A percentile compares a stretch with the other conserved stretches of the same genome.
Conservation (phyloP, 192 early-diverging fungal species). For the Gamsiella multidivaricata region DNA sequence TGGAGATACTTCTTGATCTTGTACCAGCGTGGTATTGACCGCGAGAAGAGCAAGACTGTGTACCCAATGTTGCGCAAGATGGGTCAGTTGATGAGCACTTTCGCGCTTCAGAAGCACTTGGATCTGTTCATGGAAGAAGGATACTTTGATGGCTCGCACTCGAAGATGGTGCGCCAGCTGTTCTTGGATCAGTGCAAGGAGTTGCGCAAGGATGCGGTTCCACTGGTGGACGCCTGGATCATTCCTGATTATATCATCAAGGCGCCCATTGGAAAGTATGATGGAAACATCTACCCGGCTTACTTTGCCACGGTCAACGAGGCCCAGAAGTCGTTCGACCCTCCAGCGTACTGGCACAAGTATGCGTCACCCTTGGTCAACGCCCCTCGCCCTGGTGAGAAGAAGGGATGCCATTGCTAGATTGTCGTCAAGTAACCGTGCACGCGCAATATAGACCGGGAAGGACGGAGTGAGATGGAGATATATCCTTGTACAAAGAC, state of each 20-base stretch:
- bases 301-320: slow-evolving; percentile 50
- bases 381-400: slow-evolving; percentile 47
- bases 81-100: slow-evolving; percentile 57
- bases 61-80: slow-evolving; percentile 54
- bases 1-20: slow-evolving; percentile 51
- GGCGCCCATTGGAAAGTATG: slow-evolving; percentile 68
- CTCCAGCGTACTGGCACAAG: slow-evolving; percentile 54
- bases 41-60: slow-evolving; percentile 43
- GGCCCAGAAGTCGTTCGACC: slow-evolving; percentile 44
- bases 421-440: background rate
- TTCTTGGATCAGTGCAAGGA: slow-evolving; percentile 58
- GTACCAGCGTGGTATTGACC: slow-evolving; percentile 36
- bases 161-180: slow-evolving; percentile 51
- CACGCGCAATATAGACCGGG: background rate
- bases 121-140: slow-evolving; percentile 62
- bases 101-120: slow-evolving; percentile 55
- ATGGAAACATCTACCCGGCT: slow-evolving; percentile 68
- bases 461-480: no score
- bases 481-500: no score
- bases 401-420: slow-evolving; percentile 44
- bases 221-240: slow-evolving; percentile 65
- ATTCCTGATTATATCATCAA: slow-evolving; percentile 68
- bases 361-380: slow-evolving; percentile 47
- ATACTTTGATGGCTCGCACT: slow-evolving; percentile 59
- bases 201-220: slow-evolving; percentile 61